These are phyloP conservation scores for Xylaria scruposa DNA, from an alignment of 495 filamentous ascomycete species.

Conservation along the genomic window DNA sequence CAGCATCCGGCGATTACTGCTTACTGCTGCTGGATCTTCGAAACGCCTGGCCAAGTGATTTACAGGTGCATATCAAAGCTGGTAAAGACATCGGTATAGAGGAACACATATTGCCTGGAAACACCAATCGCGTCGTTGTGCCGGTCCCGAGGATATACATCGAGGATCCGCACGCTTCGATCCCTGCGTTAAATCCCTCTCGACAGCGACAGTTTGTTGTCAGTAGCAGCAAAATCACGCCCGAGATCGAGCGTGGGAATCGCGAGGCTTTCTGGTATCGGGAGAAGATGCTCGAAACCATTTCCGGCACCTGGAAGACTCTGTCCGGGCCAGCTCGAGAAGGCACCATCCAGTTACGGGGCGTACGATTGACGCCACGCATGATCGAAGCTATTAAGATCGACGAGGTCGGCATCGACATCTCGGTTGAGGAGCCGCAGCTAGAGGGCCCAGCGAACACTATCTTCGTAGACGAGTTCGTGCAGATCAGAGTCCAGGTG, in stretches of 20 bases:
- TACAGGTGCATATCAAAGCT: slow-evolving; percentile 63
- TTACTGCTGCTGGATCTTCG: slow-evolving; percentile 82
- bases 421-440: slow-evolving; percentile 55
- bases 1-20: slow-evolving; percentile 67
- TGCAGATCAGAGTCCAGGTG: slow-evolving; percentile 70
- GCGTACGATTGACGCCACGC: slow-evolving; percentile 70
- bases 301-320: slow-evolving; percentile 76
- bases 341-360: slow-evolving; percentile 77
- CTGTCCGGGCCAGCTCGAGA: slow-evolving; percentile 58
- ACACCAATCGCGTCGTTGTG: slow-evolving; percentile 76
- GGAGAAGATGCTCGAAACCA: slow-evolving; percentile 75
- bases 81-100: slow-evolving; percentile 45
- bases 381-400: slow-evolving; percentile 87
- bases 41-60: slow-evolving; percentile 83
- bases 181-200: slow-evolving; percentile 79
- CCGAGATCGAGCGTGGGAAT: slow-evolving; percentile 76
- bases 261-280: slow-evolving; percentile 94
- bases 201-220: slow-evolving; percentile 88
- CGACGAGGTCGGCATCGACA: slow-evolving; percentile 77
- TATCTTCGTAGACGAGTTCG: slow-evolving; percentile 72
- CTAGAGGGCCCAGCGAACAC: slow-evolving; percentile 43
- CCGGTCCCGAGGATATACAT: slow-evolving; percentile 79
- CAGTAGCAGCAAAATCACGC: slow-evolving; percentile 75
- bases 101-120: slow-evolving; percentile 75
- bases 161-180: slow-evolving; percentile 74